Conservation (phyloP, 192 early-diverging fungal species). For the Mycoemilia scoparia region DNA sequence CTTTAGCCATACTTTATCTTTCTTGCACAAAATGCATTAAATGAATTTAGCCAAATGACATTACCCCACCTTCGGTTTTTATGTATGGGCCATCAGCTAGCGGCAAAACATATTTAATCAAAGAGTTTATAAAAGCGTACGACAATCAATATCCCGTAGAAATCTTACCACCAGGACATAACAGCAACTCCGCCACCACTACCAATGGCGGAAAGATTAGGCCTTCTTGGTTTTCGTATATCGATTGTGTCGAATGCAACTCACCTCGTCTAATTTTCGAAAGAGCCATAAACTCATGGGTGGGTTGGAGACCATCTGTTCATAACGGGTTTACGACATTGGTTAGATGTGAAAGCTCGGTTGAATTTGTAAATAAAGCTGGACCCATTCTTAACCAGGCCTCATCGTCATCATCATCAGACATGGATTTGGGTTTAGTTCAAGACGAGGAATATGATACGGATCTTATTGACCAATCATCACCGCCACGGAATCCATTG, state of each 20-base stretch:
- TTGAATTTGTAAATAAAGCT: conserved; percentile 44
- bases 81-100: conserved; percentile 35
- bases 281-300: conserved; percentile 45
- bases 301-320: conserved; percentile 23
- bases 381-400: conserved; percentile 3
- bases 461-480: neutral
- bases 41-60: conserved; percentile 5
- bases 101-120: conserved; percentile 35
- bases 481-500: conserved; percentile 1
- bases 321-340: conserved; percentile 29
- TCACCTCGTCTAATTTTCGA: conserved; percentile 65
- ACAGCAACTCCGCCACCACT: too few relatives aligned
- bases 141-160: too few relatives aligned
- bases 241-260: conserved; percentile 62
- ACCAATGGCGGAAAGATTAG: neutral
- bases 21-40: neutral
- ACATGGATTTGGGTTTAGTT: neutral
- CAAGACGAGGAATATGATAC: conserved; percentile 3
- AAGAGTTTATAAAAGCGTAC: conserved; percentile 16
- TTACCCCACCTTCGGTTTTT: conserved; percentile 28
- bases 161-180: neutral
- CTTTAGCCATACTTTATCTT: neutral
- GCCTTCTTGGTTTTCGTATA: conserved; percentile 14
- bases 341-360: conserved; percentile 42
- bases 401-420: too few relatives aligned